Evolutionary conservation across 805 yeast species (phyloP), one percentile per base, ranked within the genome.

Genomic region (Pichia paraexigua): DNA sequence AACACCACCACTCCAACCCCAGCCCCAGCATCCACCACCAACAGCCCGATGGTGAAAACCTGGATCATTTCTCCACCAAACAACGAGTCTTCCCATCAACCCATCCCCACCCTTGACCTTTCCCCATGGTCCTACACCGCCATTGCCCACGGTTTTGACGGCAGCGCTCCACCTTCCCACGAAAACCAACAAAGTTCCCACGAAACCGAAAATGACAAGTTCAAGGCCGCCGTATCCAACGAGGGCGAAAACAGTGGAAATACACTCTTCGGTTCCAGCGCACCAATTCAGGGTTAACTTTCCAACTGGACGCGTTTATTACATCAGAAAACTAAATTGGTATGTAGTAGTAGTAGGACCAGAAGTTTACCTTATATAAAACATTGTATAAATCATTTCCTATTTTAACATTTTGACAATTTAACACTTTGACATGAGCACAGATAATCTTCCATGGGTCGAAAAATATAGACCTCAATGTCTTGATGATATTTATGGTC

Each of bases 391-490:
- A 7, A 24, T 24, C 25, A 24, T 24, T 24, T 24, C 7, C 25
- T 24, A 24, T 24, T 24, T 24, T 5, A 7, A 7, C 25, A 7
- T 24, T 24, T 24, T 24, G 25, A 24, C 25, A 4, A 4, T 24
- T 24, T 24, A 24, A 24, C 20, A 11, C 2, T n/a, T n/a, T 27
- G 37, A 46, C 30, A 24, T 46, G 52, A 47, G 47, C 17, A n/a
- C 51, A 13, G 82, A 79, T 40, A 80, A 79, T 57, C 65, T 83
- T n/a, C 88, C 87, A 22, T 82, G 91, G 99, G 95, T 94, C 45
- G 99, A 94, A 66, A 94, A 94, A 66, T 94, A 92, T 67, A 82
- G 99, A 56, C 99, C 99, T 0, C 71, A 73, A 35, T 74, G 83
- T 1, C 71, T 94, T 48, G 89, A 87, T 55, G 97, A 94, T 45